These are phyloP conservation scores for Gossypium schwendimanii DNA, from an alignment of 441 rosid species.

Conservation along the genomic window DNA sequence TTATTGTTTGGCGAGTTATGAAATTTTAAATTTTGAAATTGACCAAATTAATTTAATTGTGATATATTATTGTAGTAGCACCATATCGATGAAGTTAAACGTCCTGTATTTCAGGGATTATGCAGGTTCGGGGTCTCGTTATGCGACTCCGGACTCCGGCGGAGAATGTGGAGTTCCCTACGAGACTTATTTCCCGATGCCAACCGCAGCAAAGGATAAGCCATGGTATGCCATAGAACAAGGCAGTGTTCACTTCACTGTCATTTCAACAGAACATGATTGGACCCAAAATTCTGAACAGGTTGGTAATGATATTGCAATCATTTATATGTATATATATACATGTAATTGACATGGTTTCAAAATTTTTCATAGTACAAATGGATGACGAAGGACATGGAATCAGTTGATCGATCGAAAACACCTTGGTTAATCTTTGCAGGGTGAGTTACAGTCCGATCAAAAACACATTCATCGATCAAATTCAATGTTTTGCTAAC, in stretches of 20 bases:
- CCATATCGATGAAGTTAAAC: not conserved
- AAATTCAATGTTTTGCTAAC: not conserved
- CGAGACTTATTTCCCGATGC: conserved; percentile 61
- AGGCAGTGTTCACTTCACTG: conserved; percentile 43
- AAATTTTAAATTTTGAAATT: too few relatives aligned
- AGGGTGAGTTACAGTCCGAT: conserved; percentile 25
- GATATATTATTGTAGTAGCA: too few relatives aligned
- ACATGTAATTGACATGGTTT: not conserved
- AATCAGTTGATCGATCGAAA: conserved; percentile 39
- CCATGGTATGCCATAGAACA: conserved; percentile 61
- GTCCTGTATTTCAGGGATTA: conserved; percentile 36
- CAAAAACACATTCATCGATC: not conserved
- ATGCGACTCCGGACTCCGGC: conserved; percentile 45
- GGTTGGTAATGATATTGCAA: conserved; percentile 6
- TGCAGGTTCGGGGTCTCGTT: conserved; percentile 28
- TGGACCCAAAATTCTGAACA: conserved; percentile 38
- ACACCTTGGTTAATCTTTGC: conserved; percentile 54
- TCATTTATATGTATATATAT: not conserved
- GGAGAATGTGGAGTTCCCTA: conserved; percentile 72
- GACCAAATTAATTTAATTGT: too few relatives aligned
- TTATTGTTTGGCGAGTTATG: too few relatives aligned
- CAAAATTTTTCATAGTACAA: conserved; percentile 22
- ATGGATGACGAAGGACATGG: conserved; percentile 55
- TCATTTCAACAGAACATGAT: conserved; percentile 54
- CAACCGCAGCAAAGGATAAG: conserved; percentile 46